Base-by-base conservation (phyloP, 352 stramenopile genomes). In the Globisporangium abappressorium region DNA sequence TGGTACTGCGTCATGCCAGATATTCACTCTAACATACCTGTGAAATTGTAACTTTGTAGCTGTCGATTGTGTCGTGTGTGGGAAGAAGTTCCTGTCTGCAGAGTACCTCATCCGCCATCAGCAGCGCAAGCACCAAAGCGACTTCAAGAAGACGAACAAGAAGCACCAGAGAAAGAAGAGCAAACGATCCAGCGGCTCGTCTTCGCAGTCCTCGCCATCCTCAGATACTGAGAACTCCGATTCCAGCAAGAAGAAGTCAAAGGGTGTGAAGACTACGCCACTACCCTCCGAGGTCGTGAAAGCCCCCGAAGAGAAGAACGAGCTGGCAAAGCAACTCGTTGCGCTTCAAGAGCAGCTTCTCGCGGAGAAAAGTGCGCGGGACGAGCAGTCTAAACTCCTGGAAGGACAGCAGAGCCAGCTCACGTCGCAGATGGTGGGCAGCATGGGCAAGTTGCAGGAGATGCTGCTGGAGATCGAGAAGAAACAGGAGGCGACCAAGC, bases 61-160 rank as follows among this genome's bases (percentile, higher is more conserved):
- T 12, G 71, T 81, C 11, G 64, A 74, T 8, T 93, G 87, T 53
- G 80, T 92, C 0, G 49, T 95, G 14, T 95, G 87, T 67, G 74
- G 78, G 20, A 95, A 95, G 67, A 81, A 78, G 26, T 95, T 95
- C 62, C 59, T 95, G 2, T 90, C 84, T 28, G 72, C 81, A 0
- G 79, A 90, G 57, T 95, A 92, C 63, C 71, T 95, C 24, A 56
- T 93, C 3, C 84, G 77, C 7, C 85, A 95, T 55, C 84, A 95
- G 38, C 70, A 84, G 41, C 76, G 77, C 56, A 87, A 89, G 20
- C 87, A 93, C 62, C 69, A 71, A 51, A 38, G 28, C n/a, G 22
- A 46, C 4, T 34, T 46, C 6, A 22, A 55, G 26, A 69, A 34
- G 22, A 78, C 70, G 8, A 70, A 67, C 46, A 77, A 72, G 33